These are phyloP conservation scores for Nemania serpens DNA, from an alignment of 2,329 filamentous ascomycete genomes.

Conservation along the genomic window DNA sequence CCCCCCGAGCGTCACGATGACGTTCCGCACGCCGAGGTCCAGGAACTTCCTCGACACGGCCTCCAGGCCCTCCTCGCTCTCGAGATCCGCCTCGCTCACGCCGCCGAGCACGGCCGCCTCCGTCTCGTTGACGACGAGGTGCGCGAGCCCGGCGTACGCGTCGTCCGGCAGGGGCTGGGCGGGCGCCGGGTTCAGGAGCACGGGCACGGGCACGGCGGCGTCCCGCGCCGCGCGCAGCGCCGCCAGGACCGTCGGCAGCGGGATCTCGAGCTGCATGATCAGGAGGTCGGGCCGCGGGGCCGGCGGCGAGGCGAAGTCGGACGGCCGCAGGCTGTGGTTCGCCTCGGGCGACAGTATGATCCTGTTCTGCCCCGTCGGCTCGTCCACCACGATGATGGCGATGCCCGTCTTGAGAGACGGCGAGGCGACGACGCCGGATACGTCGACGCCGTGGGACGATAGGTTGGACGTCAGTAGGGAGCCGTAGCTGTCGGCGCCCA, in stretches of 20 bases:
- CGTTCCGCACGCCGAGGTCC: conserved; percentile 69
- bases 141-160: conserved; percentile 70
- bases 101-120: conserved; percentile 78
- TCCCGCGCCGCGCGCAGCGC: conserved; percentile 58
- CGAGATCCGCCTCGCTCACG: conserved; percentile 54
- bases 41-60: conserved; percentile 66
- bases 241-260: conserved; percentile 65
- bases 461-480: conserved; percentile 63
- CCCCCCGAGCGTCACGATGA: conserved; percentile 83
- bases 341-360: conserved; percentile 76
- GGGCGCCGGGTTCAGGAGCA: conserved; percentile 85
- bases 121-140: conserved; percentile 89
- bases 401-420: conserved; percentile 64
- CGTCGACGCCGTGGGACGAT: conserved; percentile 64
- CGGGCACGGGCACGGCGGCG: conserved; percentile 51
- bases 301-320: conserved; percentile 43
- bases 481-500: conserved; percentile 72
- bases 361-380: conserved; percentile 73
- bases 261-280: conserved; percentile 80
- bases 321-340: conserved; percentile 58
- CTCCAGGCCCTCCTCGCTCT: conserved; percentile 50
- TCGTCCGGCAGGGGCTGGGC: conserved; percentile 70
- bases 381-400: conserved; percentile 77
- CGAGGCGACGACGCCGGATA: conserved; percentile 52
- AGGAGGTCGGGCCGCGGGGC: conserved; percentile 61